Evolutionary conservation across 768 basidiomycete species (phyloP), one percentile per base, ranked within the genome.

Genomic region (Amanita pseudoporphyria): DNA sequence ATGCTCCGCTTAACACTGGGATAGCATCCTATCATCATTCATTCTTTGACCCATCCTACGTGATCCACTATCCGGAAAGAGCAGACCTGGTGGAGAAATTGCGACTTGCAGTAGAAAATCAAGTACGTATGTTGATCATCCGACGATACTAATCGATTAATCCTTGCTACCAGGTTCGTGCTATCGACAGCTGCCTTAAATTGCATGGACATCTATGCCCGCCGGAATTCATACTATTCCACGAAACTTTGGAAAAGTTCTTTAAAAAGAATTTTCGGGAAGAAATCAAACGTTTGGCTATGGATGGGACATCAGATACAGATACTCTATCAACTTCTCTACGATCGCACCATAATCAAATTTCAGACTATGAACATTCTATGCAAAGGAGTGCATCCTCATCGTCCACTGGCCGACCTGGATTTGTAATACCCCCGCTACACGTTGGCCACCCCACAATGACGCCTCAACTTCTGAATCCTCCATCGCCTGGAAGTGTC

Each of bases 171-270:
- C 35, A 91, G 81, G 81, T 86, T 30, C 80, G 82, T 39, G 78
- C 84, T 43, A 86, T 97, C 43, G 86, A 92, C 54, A 79, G 77
- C 47, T 93, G 90, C 60, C 72, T 97, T 47, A 80, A 78, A 56
- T 73, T 97, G 5, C 93, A 98, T 60, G 82, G 81, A 2, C 74
- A 80, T 39, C 67, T 95, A 26, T 93, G 91, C 60, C 79, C 88
- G 0, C 76, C 80, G 10, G 91, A 93, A 62, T 95, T 96, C 76
- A 68, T 85, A n/a, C 77, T 82, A 4, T 97, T 97, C 76, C 94
- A 98, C 61, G 82, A 84, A 52, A 91, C 90, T 0, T 71, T 98
- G 39, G 84, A 88, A 61, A 82, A 77, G 53, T 85, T 92, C 65
- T 92, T 90, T 72, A 77, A 71, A 49, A 87, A 84, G 64, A 89